Percentiles rank a stretch among this genome's conserved stretches.
These are phyloP conservation scores for Yarrowia osloensis DNA, from an alignment of 805 yeast genomes.

Conservation along the genomic window DNA sequence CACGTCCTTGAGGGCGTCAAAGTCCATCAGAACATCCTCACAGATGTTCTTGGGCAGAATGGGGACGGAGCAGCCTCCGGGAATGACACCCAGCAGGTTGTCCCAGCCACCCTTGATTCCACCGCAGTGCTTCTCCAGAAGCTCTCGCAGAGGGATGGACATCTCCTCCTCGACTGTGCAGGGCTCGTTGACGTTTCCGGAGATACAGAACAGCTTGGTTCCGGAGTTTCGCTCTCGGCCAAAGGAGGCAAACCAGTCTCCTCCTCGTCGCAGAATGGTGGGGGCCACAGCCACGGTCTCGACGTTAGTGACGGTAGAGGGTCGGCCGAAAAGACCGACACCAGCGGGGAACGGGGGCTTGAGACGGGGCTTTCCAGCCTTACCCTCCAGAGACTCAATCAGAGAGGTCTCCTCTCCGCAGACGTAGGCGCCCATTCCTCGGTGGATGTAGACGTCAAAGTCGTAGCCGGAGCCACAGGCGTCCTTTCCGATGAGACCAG, in stretches of 20 bases:
- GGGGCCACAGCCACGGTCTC: conserved; percentile 92
- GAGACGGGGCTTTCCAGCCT: conserved; percentile 90
- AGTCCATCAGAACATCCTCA: conserved; percentile 78
- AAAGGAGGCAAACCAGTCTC: conserved; percentile 79
- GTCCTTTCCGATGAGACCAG: conserved; percentile 76
- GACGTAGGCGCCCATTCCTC: conserved; percentile 92
- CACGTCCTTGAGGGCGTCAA: conserved; percentile 78
- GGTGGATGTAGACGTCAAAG: conserved; percentile 80
- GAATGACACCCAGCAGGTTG: conserved; percentile 80
- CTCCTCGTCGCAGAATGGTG: conserved; percentile 85
- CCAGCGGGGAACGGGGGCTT: conserved; percentile 97
- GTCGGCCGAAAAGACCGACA: conserved; percentile 87
- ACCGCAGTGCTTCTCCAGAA: conserved; percentile 86
- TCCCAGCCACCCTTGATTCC: conserved; percentile 94
- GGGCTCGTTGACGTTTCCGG: conserved; percentile 90
- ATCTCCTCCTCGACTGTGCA: conserved; percentile 93
- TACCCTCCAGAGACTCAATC: conserved; percentile 86
- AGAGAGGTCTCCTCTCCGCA: conserved; percentile 93
- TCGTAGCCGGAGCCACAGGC: conserved; percentile 87
- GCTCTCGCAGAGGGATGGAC: conserved; percentile 83
- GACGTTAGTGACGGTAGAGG: conserved; percentile 87
- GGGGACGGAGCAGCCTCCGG: conserved; percentile 90
- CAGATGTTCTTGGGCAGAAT: conserved; percentile 68
- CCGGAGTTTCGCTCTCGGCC: conserved; percentile 87
- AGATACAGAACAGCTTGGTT: conserved; percentile 79